phyloP scores from a whole-genome alignment of 2,329 filamentous ascomycete genomes.

The Ophiostoma sp. region DNA sequence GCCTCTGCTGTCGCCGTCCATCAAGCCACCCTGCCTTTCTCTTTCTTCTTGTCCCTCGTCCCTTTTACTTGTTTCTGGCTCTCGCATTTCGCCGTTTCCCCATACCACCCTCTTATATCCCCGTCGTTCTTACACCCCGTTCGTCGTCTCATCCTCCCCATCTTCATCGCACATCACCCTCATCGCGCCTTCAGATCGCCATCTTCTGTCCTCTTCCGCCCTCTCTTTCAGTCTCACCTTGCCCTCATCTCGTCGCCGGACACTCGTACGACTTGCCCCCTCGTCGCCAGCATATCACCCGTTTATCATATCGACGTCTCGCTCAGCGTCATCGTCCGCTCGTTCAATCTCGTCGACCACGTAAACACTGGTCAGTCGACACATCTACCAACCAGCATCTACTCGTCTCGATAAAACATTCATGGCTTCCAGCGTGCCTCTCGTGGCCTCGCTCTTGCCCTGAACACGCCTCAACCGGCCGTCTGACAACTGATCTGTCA shows the following conservation, averaged over 20 bases:
- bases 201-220: background rate
- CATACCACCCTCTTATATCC: slow-evolving; percentile 2
- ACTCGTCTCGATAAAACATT: background rate
- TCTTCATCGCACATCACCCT: background rate
- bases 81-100: background rate
- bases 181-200: background rate
- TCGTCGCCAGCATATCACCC: background rate
- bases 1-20: background rate
- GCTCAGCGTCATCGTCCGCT: background rate
- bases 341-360: background rate
- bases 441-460: background rate
- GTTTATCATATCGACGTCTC: background rate
- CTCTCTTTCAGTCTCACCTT: background rate
- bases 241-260: background rate
- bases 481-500: too few species aligned
- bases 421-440: slow-evolving; percentile 5
- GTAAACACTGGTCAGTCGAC: background rate
- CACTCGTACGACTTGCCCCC: background rate
- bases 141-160: background rate
- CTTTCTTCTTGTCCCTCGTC: background rate
- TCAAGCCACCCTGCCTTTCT: background rate
- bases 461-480: background rate
- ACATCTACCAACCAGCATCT: background rate
- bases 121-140: background rate
- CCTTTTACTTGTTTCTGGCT: background rate